Evolutionary conservation across 805 yeast species (phyloP), one percentile per base, ranked within the genome.

Genomic region (Candida golubevii): DNA sequence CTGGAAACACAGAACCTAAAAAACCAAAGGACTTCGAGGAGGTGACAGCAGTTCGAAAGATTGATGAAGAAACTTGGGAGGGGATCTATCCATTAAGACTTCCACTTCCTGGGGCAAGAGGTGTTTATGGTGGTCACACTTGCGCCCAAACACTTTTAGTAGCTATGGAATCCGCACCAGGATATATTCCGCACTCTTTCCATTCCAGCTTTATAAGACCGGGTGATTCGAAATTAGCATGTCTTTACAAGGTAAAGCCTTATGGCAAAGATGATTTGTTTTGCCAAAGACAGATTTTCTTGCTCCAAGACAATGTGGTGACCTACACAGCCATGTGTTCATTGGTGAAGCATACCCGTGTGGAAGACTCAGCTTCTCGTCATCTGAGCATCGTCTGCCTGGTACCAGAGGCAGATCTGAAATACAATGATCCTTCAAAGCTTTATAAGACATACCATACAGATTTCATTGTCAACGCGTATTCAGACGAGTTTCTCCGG

Each of bases 81-180:
- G 74, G 74, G 1, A 64, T 58, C 0, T 59, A 60, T 38, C 71
- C 71, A 6, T 58, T 71, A 26, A 46, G 61, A 33, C 54, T 65
- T 5, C 75, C 75, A 0, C 41, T 68, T 9, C 42, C 50, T 3
- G 75, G 78, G 0, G 83, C 85, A 2, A 65, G 83, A 36, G 88
- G 87, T 1, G 78, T 83, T 0, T 83, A 82, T 63, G 89, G 89
- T 2, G 89, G 90, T 8, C 79, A 82, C 14, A 64, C 79, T 35
- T 79, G 81, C 13, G 85, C 86, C 0, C 89, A 83, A 53, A 67
- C 88, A 2, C 61, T 83, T 4, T 59, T 75, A 46, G 87, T 86
- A 6, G 81, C 84, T 2, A 65, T 82, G 30, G 68, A 72, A 39
- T 74, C 80, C 7, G 63, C 72, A 1, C 66, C 56, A 18, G 51